Base-by-base conservation (phyloP, 2,329 filamentous ascomycete species). In the Lasiodiplodia sp. region DNA sequence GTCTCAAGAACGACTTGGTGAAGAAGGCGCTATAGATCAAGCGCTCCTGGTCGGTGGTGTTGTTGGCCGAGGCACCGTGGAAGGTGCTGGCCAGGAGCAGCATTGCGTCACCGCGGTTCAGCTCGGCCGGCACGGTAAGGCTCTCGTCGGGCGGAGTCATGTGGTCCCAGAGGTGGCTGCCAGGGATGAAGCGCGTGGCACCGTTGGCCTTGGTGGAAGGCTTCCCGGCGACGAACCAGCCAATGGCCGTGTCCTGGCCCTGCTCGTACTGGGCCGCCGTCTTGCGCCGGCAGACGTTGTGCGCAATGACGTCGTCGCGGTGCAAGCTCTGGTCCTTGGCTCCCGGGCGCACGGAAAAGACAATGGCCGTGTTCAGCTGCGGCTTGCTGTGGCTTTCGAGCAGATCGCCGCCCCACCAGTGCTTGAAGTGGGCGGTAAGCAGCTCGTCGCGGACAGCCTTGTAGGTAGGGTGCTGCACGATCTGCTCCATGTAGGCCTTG, bases 131-230 rank as follows among this genome's bases (percentile, higher is more conserved):
- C 23, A 23, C 23, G 23, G 23, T 23, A 2, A 23, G 23, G 23
- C 23, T 23, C 23, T 23, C 23, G 23, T 23, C 23, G 23, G 23
- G 23, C 23, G 23, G 23, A 1, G 23, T 23, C 23, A 23, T 23
- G 23, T 23, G 23, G 23, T 23, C 23, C 55, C 55, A 58, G 7
- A 81, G 73, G 66, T 81, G 79, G 28, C 72, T 75, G 0, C 79
- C 78, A 2, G 80, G 79, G 40, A 82, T 76, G 69, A 80, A 74
- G 10, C 77, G 71, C 2, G 79, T 81, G 23, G 78, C 79, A 2
- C 79, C 79, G 68, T 81, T 81, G 16, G 71, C 60, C 4, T 68
- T 69, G 0, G 77, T 79, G 21, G 73, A 72, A 28, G 68, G 71
- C 63, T 75, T 79, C 8, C 72, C 79, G 1, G 76, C 79, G 5